Conservation (phyloP, 2,329 filamentous ascomycete species). For the Phialophora tarda region DNA sequence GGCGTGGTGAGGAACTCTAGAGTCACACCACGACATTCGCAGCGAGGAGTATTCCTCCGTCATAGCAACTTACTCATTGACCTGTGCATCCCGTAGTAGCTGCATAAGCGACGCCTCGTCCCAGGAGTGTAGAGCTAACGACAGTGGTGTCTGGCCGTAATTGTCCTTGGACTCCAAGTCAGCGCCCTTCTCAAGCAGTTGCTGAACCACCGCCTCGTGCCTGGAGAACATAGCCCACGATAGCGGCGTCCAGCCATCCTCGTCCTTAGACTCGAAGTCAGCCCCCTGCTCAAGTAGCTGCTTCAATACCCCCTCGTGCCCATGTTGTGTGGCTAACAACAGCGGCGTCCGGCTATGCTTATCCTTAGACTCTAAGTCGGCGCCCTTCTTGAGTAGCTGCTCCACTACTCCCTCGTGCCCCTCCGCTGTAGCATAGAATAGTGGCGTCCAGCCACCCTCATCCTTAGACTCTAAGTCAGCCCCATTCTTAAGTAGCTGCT, state of each 20-base stretch:
- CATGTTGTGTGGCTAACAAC: too few relatives aligned
- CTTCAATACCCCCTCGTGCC: conserved; percentile 20
- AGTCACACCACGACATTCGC: too few relatives aligned
- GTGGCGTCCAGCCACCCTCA: conserved; percentile 2
- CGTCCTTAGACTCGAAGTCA: conserved; percentile 18
- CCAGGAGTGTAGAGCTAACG: conserved; percentile 5
- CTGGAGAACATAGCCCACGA: conserved; percentile 24
- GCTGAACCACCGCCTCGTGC: conserved; percentile 24
- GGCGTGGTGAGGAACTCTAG: too few relatives aligned
- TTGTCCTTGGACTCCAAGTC: conserved; percentile 18
- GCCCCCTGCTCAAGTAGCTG: conserved; percentile 22
- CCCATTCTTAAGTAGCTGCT: conserved; percentile 22
- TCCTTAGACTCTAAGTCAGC: conserved; percentile 22
- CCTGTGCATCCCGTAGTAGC: conserved; percentile 25
- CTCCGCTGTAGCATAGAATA: not conserved
- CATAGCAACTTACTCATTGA: too few relatives aligned
- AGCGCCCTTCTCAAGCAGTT: conserved; percentile 22
- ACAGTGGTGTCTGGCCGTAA: conserved; percentile 6
- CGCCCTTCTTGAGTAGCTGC: not conserved
- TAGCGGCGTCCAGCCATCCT: conserved; percentile 13
- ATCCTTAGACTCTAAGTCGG: not conserved
- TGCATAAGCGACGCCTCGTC: conserved; percentile 19
- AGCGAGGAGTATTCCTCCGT: too few relatives aligned
- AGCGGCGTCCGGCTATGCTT: conserved; percentile 8
- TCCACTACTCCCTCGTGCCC: too few relatives aligned